phyloP scores from a whole-genome alignment of 441 rosid genomes.

The Melastoma candidum region DNA sequence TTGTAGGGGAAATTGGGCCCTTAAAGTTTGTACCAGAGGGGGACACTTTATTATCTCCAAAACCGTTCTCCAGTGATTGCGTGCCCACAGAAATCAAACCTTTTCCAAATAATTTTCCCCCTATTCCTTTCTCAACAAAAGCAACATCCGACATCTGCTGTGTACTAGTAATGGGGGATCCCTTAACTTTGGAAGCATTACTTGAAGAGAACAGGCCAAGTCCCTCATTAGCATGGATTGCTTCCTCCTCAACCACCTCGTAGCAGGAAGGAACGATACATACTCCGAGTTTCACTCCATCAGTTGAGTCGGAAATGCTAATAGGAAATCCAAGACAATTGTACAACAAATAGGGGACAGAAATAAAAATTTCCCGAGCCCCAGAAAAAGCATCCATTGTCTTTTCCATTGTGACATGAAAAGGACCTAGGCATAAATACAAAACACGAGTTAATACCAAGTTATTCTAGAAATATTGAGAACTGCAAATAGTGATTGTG shows the following conservation, averaged over 20 bases:
- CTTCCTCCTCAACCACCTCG: slow-evolving; percentile 45
- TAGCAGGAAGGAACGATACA: slow-evolving; percentile 71
- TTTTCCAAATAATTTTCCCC: too few species aligned
- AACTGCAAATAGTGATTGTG: slow-evolving; percentile 8
- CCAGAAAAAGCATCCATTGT: slow-evolving; percentile 85
- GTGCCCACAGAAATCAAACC: too few species aligned
- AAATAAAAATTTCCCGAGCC: slow-evolving; percentile 73
- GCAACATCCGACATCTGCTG: slow-evolving; percentile 32
- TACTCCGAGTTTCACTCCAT: slow-evolving; percentile 39
- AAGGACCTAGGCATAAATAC: slow-evolving; percentile 43
- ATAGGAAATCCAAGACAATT: slow-evolving; percentile 86
- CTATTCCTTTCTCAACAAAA: slow-evolving; percentile 13
- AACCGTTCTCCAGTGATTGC: slow-evolving; percentile 12
- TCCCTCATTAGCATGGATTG: slow-evolving; percentile 47
- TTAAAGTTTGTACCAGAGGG: slow-evolving; percentile 22
- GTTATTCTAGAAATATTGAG: neutral
- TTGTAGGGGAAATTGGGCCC: slow-evolving; percentile 22
- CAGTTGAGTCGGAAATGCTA: slow-evolving; percentile 45
- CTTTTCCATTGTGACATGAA: slow-evolving; percentile 67
- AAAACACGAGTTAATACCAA: slow-evolving; percentile 3
- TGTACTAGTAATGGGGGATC: slow-evolving; percentile 23
- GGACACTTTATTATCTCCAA: slow-evolving; percentile 22
- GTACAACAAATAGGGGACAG: slow-evolving; percentile 70
- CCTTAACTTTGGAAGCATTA: slow-evolving; percentile 24
- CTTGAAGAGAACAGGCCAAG: slow-evolving; percentile 56